A percentile compares a stretch with the other conserved stretches of the same genome.
phyloP scores from a whole-genome alignment of 2,329 filamentous ascomycete genomes.

The Didymellaceae sp. region DNA sequence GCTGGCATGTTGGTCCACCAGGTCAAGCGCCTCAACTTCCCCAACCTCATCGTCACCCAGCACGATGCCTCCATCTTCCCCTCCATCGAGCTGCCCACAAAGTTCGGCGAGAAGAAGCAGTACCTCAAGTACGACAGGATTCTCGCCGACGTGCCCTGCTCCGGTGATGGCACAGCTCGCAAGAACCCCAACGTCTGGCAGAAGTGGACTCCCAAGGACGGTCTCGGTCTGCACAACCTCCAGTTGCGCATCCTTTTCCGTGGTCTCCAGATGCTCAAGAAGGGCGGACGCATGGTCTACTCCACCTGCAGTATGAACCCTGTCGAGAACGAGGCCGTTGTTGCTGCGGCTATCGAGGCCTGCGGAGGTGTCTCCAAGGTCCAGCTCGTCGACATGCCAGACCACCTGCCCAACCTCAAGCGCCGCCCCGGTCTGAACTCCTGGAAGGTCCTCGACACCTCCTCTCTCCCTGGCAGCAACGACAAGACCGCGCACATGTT shows the following conservation, averaged over 20 bases:
- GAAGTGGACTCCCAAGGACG: slow-evolving; percentile 89
- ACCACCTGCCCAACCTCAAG: slow-evolving; percentile 77
- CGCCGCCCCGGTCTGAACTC: slow-evolving; percentile 76
- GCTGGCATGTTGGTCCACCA: slow-evolving; percentile 98
- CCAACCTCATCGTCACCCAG: slow-evolving; percentile 95
- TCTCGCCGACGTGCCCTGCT: slow-evolving; percentile 94
- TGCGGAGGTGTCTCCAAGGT: slow-evolving; percentile 86
- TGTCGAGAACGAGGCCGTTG: slow-evolving; percentile 92
- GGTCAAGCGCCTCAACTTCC: slow-evolving; percentile 94
- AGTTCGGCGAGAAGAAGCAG: slow-evolving; percentile 61
- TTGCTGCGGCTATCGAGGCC: slow-evolving; percentile 85
- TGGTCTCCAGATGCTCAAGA: slow-evolving; percentile 93
- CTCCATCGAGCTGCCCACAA: slow-evolving; percentile 80
- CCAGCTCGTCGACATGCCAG: slow-evolving; percentile 81
- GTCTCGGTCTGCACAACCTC: slow-evolving; percentile 82
- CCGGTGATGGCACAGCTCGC: slow-evolving; percentile 88
- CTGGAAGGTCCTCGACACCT: slow-evolving; percentile 79
- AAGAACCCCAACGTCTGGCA: slow-evolving; percentile 97
- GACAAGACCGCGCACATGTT: slow-evolving; percentile 83
- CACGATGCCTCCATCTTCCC: slow-evolving; percentile 97
- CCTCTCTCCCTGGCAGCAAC: slow-evolving; percentile 31
- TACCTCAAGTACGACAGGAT: slow-evolving; percentile 98
- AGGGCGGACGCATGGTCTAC: slow-evolving; percentile 92
- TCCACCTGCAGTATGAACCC: slow-evolving; percentile 99
- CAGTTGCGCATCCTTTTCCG: slow-evolving; percentile 90